Evolutionary conservation across 2,329 filamentous ascomycete species (phyloP).

Genomic region (Myriangium duriaei): DNA sequence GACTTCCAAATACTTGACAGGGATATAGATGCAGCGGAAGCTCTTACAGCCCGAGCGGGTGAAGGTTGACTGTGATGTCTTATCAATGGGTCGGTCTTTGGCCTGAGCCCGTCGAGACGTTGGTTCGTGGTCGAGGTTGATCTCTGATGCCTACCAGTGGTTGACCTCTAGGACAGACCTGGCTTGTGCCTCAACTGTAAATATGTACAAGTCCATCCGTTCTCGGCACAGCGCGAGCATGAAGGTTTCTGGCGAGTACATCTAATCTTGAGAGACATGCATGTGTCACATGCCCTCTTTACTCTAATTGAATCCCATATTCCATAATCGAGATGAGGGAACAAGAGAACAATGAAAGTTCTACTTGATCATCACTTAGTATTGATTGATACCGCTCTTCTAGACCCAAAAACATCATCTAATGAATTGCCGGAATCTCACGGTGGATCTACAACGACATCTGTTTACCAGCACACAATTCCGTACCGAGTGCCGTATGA

Average conservation of each 20-base stretch:
- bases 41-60: no score
- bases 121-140: not conserved
- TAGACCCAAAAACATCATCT: no score
- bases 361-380: no score
- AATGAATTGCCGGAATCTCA: no score
- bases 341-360: no score
- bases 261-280: not conserved
- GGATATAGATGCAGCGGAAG: no score
- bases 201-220: not conserved
- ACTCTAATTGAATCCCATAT: not conserved
- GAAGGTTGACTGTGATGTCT: not conserved
- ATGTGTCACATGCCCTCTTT: not conserved
- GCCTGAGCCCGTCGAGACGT: not conserved
- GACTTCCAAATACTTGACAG: not conserved
- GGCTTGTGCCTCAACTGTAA: not conserved
- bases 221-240: not conserved
- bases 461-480: no score
- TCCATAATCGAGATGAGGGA: no score
- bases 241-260: not conserved
- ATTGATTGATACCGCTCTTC: no score
- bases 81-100: no score
- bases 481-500: no score
- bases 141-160: not conserved
- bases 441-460: no score
- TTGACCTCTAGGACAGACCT: not conserved